Base-by-base conservation (phyloP, 495 filamentous ascomycete species). In the Hypoxylon lienhwacheense region DNA sequence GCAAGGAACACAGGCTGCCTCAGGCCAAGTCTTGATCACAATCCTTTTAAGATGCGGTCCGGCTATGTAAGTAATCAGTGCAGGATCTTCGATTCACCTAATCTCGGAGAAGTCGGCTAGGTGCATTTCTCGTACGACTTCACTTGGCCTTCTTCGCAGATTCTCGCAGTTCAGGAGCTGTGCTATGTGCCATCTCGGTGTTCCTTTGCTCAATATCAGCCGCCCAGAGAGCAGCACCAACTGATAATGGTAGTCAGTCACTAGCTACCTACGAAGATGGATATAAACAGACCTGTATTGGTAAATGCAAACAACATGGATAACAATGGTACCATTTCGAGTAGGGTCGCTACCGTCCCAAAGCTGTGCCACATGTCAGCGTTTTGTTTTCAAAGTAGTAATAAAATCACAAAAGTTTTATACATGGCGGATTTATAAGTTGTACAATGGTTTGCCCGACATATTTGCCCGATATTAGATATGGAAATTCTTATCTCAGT, bases 191-290 rank as follows among this genome's bases (percentile, higher is more conserved):
- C 76, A 77, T 77, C 36, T 65, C 43, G 21, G 62, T 73, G 34
- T 73, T 75, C 53, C 73, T 79, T 51, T 80, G 77, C 71, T 97
- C 93, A 45, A 97, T 80, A 73, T 97, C 92, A 5, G 89, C 86
- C 15, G 93, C 91, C 90, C 90, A 98, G 20, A 98, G 74, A 14
- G 91, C 93, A 17, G 93, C 93, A 0, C 92, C 93, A 40, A 92
- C 76, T 75, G 16, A 22, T 47, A 21, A 11, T 12, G 41, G 16
- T 25, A 44, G 60, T 74, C 25, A 73, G 61, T 51, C 16, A 19
- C 28, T 21, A 22, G 28, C 8, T 35, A 28, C 49, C 20, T 26
- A 15, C 10, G 21, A 17, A 20, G 10, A 20, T 14, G 32, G 16
- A 26, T 40, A 3, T 19, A n/a, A 20, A 49, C 74, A 55, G 71